Conservation (phyloP, 129 eudicot genomes). For the Escallonia herrerae region DNA sequence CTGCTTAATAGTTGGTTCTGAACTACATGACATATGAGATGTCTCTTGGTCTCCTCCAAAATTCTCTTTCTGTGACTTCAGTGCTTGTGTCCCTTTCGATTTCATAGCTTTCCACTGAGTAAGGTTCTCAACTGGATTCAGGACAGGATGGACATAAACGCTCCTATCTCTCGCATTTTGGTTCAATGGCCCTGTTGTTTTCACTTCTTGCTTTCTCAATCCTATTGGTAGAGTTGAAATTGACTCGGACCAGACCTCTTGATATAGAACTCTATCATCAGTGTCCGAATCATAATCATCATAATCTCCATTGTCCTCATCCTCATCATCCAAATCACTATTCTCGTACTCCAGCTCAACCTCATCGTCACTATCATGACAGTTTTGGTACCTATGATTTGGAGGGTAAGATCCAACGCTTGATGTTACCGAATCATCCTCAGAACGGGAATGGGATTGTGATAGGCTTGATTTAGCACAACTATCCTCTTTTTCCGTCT, state of each 20-base stretch:
- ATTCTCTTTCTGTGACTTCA: slow-evolving; percentile 77
- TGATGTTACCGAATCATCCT: slow-evolving; percentile 33
- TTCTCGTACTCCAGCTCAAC: slow-evolving; percentile 48
- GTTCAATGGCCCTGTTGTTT: slow-evolving; percentile 13
- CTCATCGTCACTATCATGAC: slow-evolving; percentile 84
- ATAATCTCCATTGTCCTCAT: slow-evolving; percentile 31
- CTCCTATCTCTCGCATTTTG: slow-evolving; percentile 58
- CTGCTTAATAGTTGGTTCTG: slow-evolving; percentile 27
- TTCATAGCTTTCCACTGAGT: slow-evolving; percentile 85
- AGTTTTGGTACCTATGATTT: slow-evolving; percentile 78
- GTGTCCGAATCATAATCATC: slow-evolving; percentile 34
- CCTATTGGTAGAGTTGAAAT: slow-evolving; percentile 38
- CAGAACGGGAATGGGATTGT: slow-evolving; percentile 33
- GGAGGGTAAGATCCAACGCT: slow-evolving; percentile 71
- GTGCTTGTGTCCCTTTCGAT: slow-evolving; percentile 27
- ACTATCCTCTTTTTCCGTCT: slow-evolving; percentile 35
- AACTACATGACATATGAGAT: slow-evolving; percentile 24
- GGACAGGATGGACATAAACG: slow-evolving; percentile 57
- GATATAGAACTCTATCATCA: slow-evolving; percentile 23
- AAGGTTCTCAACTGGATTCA: slow-evolving; percentile 81
- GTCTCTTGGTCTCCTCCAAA: slow-evolving; percentile 18
- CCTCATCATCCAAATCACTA: slow-evolving; percentile 48
- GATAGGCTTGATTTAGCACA: slow-evolving; percentile 27
- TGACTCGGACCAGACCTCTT: slow-evolving; percentile 57
- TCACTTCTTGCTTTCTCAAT: slow-evolving; percentile 30